Percentiles rank a stretch among this genome's conserved stretches.
Evolutionary conservation across 306 rosid species (phyloP).

Genomic region (Albizia julibrissin): DNA sequence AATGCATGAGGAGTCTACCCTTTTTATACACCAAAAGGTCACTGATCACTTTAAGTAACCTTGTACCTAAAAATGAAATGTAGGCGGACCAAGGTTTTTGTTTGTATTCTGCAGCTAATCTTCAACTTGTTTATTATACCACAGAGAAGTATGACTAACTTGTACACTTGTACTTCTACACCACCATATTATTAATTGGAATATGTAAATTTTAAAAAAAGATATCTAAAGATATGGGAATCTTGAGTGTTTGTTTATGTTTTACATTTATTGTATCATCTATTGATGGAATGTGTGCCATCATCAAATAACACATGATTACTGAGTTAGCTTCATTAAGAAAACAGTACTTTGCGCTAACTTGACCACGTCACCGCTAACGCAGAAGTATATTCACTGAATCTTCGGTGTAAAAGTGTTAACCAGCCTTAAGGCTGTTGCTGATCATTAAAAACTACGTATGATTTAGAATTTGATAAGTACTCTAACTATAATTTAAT

Average conservation of each 20-base stretch:
- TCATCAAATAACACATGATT: background rate
- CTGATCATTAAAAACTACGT: background rate
- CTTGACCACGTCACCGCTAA: background rate
- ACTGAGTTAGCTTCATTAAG: background rate
- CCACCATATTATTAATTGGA: background rate
- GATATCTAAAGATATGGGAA: background rate
- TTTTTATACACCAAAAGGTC: slow-evolving; percentile 27
- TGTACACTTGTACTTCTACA: background rate
- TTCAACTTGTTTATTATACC: background rate
- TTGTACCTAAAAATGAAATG: background rate
- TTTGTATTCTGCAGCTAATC: background rate
- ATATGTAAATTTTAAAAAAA: background rate
- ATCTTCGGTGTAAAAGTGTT: background rate
- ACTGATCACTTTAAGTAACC: background rate
- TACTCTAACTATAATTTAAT: background rate
- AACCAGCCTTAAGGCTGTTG: background rate
- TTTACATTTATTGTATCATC: background rate
- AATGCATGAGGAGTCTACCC: slow-evolving; percentile 12
- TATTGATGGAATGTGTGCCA: background rate
- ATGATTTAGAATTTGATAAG: slow-evolving; percentile 9
- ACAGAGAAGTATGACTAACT: background rate
- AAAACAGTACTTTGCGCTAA: background rate
- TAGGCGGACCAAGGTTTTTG: background rate
- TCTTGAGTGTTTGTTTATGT: background rate
- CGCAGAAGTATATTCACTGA: background rate